Evolutionary conservation across 2,329 filamentous ascomycete species (phyloP), one percentile per base, ranked within the genome.

Genomic region (Cladosporium sp.): DNA sequence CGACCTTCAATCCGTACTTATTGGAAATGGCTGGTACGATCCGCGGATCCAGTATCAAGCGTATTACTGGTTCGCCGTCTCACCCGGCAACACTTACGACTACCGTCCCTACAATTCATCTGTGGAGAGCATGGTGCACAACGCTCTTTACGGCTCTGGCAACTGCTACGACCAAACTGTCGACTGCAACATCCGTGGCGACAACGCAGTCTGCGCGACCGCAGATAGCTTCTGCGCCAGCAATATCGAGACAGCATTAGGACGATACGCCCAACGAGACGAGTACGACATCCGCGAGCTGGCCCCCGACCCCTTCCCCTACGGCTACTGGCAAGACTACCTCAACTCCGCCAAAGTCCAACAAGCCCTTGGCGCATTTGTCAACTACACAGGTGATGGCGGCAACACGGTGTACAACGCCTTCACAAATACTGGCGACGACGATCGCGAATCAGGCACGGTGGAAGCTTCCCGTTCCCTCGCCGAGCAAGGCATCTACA

Each of bases 281-380:
- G 75, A 80, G 58, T 83, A 83, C 62, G 82, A 85, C 56, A 73
- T 83, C 58, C 74, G 80, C 30, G 75, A 82, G 54, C 66, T 81
- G 5, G 59, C 54, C 0, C 75, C 77, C 0, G 78, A 83, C 60
- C 79, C 79, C 0, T 84, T 84, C 61, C 81, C 81, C 1, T 76
- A 79, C 55, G 58, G 60, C 0, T 80, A 77, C 64, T 84, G 76
- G 56, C 63, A 68, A 11, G 68, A 74, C n/a, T 85, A 83, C 60
- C 72, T 85, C 27, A 84, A 85, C 64, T 72, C 70, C 2, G 68
- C 74, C 0, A 61, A 68, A 9, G 73, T 83, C 1, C 79, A 80
- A 56, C 60, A 68, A n/a, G 80, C 80, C 0, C 76, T 85, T 50
- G 82, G 82, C 8, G 81, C 79, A 0, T 79, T 68, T 57, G 73